Conservation (phyloP, 306 rosid genomes). For the Leucaena leucocephala region DNA sequence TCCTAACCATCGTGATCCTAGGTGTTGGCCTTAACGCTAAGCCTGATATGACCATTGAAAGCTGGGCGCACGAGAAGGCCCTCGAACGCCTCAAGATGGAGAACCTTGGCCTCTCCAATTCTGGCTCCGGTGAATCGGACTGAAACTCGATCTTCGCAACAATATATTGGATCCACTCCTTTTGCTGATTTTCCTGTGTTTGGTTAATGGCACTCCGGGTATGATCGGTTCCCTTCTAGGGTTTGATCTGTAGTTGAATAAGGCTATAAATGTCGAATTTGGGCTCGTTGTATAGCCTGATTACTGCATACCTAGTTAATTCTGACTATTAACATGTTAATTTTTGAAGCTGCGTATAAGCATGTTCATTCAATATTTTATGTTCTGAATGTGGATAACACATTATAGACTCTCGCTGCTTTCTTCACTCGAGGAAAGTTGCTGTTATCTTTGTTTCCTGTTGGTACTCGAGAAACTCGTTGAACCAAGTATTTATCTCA, state of each 20-base stretch:
- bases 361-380: slow-evolving; percentile 33
- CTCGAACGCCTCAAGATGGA: slow-evolving; percentile 90
- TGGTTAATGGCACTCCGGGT: slow-evolving; percentile 28
- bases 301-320: slow-evolving; percentile 4
- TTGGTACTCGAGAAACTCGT: neutral
- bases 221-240: slow-evolving; percentile 18
- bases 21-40: slow-evolving; percentile 99
- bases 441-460: neutral
- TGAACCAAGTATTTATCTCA: neutral
- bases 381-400: slow-evolving; percentile 42
- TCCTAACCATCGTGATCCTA: slow-evolving; percentile 78
- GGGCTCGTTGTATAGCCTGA: neutral
- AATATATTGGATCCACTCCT: slow-evolving; percentile 34
- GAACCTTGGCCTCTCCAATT: slow-evolving; percentile 21
- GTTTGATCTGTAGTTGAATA: slow-evolving; percentile 29
- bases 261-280: slow-evolving; percentile 30
- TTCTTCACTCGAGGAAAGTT: neutral
- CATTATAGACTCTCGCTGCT: neutral
- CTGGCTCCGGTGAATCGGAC: slow-evolving; percentile 50
- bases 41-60: slow-evolving; percentile 98
- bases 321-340: neutral
- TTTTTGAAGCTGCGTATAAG: slow-evolving; percentile 36
- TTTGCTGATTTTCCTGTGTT: slow-evolving; percentile 11
- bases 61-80: slow-evolving; percentile 98
- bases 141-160: slow-evolving; percentile 34